Percentiles rank a stretch among this genome's conserved stretches.
Evolutionary conservation across 73 alveolate genomes (phyloP).

Genomic region (Symbiodinium natans): DNA sequence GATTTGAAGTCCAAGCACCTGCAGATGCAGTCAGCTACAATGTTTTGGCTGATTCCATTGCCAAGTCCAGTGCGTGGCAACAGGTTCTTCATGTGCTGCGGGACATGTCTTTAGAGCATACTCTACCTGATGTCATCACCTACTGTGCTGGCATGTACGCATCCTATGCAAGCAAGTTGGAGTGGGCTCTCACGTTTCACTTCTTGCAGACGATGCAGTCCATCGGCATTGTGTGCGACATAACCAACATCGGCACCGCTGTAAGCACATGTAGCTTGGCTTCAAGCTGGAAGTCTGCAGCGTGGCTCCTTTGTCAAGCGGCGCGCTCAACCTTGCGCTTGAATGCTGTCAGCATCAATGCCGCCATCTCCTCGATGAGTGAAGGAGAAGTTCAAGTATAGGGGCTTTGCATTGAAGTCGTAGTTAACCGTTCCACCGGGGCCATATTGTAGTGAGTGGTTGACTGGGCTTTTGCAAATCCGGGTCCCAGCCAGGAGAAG

Average conservation of each 20-base stretch:
- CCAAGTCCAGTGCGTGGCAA: neutral
- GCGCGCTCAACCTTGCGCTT: neutral
- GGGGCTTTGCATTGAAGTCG: no score
- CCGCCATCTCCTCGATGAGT: neutral
- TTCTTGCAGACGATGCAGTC: neutral
- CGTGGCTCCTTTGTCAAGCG: neutral
- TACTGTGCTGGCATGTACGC: neutral
- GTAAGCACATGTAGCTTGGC: neutral
- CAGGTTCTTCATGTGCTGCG: neutral
- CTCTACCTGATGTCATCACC: neutral
- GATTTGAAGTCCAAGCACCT: neutral
- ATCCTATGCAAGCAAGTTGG: neutral
- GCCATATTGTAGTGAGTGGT: no score
- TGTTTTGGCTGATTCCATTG: neutral
- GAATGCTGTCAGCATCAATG: neutral
- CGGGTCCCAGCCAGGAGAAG: neutral
- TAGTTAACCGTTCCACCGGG: no score
- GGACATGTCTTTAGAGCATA: neutral
- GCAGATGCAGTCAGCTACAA: neutral
- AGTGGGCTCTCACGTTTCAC: neutral
- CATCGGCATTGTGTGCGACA: neutral
- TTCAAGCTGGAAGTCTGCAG: neutral
- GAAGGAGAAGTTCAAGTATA: neutral
- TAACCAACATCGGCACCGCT: neutral
- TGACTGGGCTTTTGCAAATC: no score